Base-by-base conservation (phyloP, 140 eudicot genomes). In the Bidens hawaiensis region DNA sequence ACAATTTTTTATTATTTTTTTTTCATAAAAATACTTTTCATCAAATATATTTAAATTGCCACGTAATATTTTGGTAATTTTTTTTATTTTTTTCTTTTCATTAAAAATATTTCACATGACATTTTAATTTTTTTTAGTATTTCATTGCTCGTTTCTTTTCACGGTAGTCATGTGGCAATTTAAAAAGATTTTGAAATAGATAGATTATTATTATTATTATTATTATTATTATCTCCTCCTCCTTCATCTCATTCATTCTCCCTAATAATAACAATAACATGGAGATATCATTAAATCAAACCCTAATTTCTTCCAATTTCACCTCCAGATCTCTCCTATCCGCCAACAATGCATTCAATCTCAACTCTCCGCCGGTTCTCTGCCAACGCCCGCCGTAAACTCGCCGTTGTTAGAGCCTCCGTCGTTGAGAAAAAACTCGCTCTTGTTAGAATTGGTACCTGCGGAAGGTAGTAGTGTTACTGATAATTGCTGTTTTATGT, bases 361-460 rank as follows among this genome's bases (percentile, higher is more conserved):
- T 70, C 0, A 68, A 63, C 14, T 54, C 43, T 63, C 60, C 66
- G 12, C 34, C 62, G 26, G 17, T 19, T 18, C 54, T 57, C 24
- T 22, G 21, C 30, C 77, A 24, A 19, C 62, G n/a, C n/a, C 4
- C 69, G 68, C 9, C 59, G 52, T 18, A 54, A 43, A 14, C 6
- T 42, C 45, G 16, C 51, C 60, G 6, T n/a, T 16, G 34, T 67
- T 5, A 80, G 62, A 68, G 85, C 91, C 30, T 53, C 60, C 0
- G 51, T 82, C 41, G 80, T 77, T 24, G 94, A 85, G 59, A 88
- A 90, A 4, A 82, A 76, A 60, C 75, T 85, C 31, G 94, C 96
- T 3, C 75, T 88, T 13, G 22, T 88, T 16, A 72, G 94, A 74
- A 85, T 88, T 62, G 96, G 96, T n/a, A 88, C 96, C 21, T 50